phyloP scores from a whole-genome alignment of 2,329 filamentous ascomycete genomes.

The Geoglossum cookeanum region DNA sequence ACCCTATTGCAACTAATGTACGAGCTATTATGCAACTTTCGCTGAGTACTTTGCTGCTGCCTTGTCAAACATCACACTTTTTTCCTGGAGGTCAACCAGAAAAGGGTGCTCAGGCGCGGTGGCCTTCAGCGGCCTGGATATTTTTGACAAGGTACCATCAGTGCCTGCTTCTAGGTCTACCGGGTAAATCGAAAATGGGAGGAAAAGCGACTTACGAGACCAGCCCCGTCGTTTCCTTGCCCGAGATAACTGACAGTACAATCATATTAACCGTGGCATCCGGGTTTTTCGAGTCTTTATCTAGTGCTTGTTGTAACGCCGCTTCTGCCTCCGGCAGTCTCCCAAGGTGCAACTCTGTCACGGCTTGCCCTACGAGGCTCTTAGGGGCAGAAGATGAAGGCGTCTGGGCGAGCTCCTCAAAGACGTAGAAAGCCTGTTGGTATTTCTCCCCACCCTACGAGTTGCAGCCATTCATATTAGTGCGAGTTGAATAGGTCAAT shows the following conservation, averaged over 20 bases:
- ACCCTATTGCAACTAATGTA: conserved; percentile 24
- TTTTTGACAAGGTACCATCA: conserved; percentile 2
- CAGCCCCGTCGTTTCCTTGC: conserved; percentile 48
- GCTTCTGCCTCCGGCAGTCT: conserved; percentile 75
- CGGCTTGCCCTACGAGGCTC: conserved; percentile 68
- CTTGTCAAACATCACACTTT: conserved; percentile 71
- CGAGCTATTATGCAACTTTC: conserved; percentile 45
- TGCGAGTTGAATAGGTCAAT: background rate
- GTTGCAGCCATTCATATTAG: background rate
- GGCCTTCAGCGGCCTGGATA: conserved; percentile 33
- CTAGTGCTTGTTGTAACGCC: conserved; percentile 61
- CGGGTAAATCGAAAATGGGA: no score
- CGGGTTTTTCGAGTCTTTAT: conserved; percentile 49
- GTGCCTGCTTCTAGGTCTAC: background rate
- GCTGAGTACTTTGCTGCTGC: conserved; percentile 73
- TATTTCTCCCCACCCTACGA: conserved; percentile 78
- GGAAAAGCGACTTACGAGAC: conserved; percentile 10
- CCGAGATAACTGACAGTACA: conserved; percentile 58
- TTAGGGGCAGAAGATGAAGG: conserved; percentile 59
- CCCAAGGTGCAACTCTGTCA: conserved; percentile 80
- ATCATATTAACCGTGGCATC: conserved; percentile 69
- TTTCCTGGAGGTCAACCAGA: conserved; percentile 58
- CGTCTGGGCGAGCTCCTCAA: conserved; percentile 82
- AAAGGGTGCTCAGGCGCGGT: conserved; percentile 49
- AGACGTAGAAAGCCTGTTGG: conserved; percentile 93